Evolutionary conservation across 2,329 filamentous ascomycete genomes (phyloP), one percentile per base, ranked within the genome.

Genomic region (Spiromastix sp.): DNA sequence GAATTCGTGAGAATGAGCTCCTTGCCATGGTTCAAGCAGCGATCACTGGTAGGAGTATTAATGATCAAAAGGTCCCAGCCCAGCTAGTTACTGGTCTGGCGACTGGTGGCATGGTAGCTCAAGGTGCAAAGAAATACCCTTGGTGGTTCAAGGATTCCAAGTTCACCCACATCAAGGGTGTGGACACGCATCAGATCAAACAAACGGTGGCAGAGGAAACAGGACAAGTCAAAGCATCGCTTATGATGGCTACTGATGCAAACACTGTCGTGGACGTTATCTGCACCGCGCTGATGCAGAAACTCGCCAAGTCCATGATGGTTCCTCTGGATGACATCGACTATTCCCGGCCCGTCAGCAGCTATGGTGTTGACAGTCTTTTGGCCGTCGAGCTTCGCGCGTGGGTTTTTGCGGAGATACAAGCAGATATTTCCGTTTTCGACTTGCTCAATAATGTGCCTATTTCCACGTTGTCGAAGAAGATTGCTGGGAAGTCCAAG

Each of bases 221-320:
- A n/a, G n/a, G n/a, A n/a, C n/a, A 29, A 3, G 9, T 7, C 8
- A 12, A 13, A 8, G 41, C 39, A 9, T 45, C 38, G 7, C 36
- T 44, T 2, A 10, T 7, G 5, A 26, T 43, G 10, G 39, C 47
- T 2, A 44, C 42, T 2, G 24, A 39, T 19, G 47, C 34, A 11
- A 42, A 2, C 42, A 49, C 18, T 32, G 42, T 12, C 34, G 41
- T 22, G 37, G 42, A 39, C 1, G 38, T 46, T 2, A 48, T 59
- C 11, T 31, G 48, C 2, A 35, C 38, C 1, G 51, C 49, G 0
- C 38, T 64, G 2, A 39, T 45, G 0, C 36, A 34, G 1, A 60
- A 56, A 29, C 44, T 64, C 3, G 47, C 54, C 1, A 46, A 50
- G 4, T 52, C 56, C 9, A 51, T 65, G 38, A 41, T 46, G 16